Base-by-base conservation (phyloP, 192 early-diverging fungal species). In the Thamnidium elegans region DNA sequence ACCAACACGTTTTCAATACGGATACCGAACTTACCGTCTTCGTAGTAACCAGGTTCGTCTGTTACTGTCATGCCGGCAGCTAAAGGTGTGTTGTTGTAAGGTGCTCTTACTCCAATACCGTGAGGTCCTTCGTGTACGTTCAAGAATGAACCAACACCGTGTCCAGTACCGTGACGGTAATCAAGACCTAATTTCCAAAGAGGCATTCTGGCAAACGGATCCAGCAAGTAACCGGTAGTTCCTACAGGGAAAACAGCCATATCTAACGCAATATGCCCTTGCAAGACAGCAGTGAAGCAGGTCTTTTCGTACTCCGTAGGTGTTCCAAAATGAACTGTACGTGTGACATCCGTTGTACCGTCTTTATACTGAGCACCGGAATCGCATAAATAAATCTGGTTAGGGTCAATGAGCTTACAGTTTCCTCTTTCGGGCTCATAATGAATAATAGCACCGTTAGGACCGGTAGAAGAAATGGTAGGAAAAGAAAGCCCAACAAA, bases 401-500 rank as follows among this genome's bases (percentile, higher is more conserved):
- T 79, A 7, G 81, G 68, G 58, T 88, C 81, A 66, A 99, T 88
- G 13, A 81, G 71, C 8, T 88, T 87, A 55, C 93, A 93, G 19
- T 79, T 81, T 15, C 85, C 93, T 62, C 81, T 84, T 66, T 91
- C 84, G 30, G 96, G 95, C 73, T 87, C 88, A 81, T 99, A 99
- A 76, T 99, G 96, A 68, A 99, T 97, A 72, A 99, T 94, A 47
- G 94, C 89, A 6, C 93, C 96, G 67, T 97, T 99, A 23, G 96
- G 73, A 3, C 96, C 96, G 7, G 93, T 93, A 13, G 91, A 87
- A 7, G 94, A 96, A 67, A 99, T 99, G 31, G 96, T 99, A 66
- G 89, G 90, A 63, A 99, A 99, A 59, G 90, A 93, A 58, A 96
- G 88, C 5, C 96, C 96, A 23, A 94, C 87, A 76, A 92, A 97